A percentile compares a stretch with the other conserved stretches of the same genome.
phyloP scores from a whole-genome alignment of 1,284 basidiomycete species.

The Fomitopsis palustris region DNA sequence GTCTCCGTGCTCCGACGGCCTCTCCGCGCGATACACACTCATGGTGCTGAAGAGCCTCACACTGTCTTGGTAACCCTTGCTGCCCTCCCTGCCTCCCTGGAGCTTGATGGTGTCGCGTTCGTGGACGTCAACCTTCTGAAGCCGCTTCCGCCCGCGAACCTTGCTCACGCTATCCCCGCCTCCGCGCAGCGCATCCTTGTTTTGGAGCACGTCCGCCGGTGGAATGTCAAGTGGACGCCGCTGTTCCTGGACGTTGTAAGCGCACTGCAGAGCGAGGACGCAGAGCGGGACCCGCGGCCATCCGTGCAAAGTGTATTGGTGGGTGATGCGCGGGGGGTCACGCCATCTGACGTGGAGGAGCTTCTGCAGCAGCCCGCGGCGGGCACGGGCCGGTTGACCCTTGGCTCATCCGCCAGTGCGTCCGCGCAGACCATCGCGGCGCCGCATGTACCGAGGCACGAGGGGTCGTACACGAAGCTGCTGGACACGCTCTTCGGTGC shows the following conservation, averaged over 20 bases:
- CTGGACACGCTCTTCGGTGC: slow-evolving; percentile 80
- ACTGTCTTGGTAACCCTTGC: slow-evolving; percentile 76
- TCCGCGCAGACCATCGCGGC: slow-evolving; percentile 15
- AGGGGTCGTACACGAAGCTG: slow-evolving; percentile 89
- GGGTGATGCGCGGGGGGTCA: slow-evolving; percentile 44
- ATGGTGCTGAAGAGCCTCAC: slow-evolving; percentile 50
- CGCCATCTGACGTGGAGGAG: slow-evolving; percentile 42
- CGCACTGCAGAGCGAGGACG: slow-evolving; percentile 58
- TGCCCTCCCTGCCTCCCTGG: slow-evolving; percentile 38
- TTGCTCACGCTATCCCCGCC: slow-evolving; percentile 63
- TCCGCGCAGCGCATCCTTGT: slow-evolving; percentile 76
- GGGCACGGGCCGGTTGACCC: slow-evolving; percentile 39
- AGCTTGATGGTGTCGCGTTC: slow-evolving; percentile 60
- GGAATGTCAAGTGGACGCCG: slow-evolving; percentile 86
- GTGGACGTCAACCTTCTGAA: slow-evolving; percentile 71
- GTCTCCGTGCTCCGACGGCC: slow-evolving; percentile 60
- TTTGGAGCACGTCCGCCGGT: slow-evolving; percentile 75
- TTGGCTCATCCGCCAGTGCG: slow-evolving; percentile 36
- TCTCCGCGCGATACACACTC: slow-evolving; percentile 45
- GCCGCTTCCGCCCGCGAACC: slow-evolving; percentile 66
- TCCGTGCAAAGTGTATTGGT: slow-evolving; percentile 60
- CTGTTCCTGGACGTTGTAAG: slow-evolving; percentile 82
- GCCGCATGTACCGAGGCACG: slow-evolving; percentile 81
- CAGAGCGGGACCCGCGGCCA: slow-evolving; percentile 44
- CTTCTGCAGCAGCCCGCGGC: slow-evolving; percentile 42